phyloP scores from a whole-genome alignment of 73 alveolate genomes.

The Paramecium caudatum region DNA sequence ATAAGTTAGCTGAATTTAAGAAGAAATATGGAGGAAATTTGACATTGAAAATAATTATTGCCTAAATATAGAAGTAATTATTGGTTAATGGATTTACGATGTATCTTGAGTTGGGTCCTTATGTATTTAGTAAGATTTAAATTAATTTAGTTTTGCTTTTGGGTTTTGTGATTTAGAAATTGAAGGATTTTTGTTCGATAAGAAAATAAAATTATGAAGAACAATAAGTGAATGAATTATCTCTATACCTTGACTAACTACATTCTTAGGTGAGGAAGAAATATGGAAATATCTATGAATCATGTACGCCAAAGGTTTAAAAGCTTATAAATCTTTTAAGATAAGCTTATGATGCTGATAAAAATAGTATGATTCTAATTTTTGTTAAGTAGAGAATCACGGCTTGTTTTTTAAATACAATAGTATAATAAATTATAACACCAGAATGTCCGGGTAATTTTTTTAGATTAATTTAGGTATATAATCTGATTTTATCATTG shows the following conservation, averaged over 20 bases:
- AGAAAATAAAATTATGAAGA: too few species aligned
- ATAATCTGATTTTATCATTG: not conserved
- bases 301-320: not conserved
- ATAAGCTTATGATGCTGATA: not conserved
- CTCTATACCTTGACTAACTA: too few species aligned
- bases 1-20: not conserved
- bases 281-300: not conserved
- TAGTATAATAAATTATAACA: not conserved
- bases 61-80: not conserved
- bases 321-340: not conserved
- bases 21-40: not conserved
- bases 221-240: too few species aligned
- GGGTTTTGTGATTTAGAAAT: not conserved
- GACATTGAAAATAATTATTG: not conserved
- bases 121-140: not conserved
- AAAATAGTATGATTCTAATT: not conserved
- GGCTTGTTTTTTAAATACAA: not conserved
- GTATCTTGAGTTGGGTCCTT: conserved; percentile 20
- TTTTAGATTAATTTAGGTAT: not conserved
- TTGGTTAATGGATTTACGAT: not conserved
- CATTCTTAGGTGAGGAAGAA: too few species aligned
- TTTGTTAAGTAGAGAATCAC: conserved; percentile 47
- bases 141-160: not conserved
- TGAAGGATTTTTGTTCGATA: not conserved
- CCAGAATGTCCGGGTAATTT: not conserved